Evolutionary conservation across 495 filamentous ascomycete genomes (phyloP), one percentile per base, ranked within the genome.

Genomic region (Hyaloscypha finlandica): DNA sequence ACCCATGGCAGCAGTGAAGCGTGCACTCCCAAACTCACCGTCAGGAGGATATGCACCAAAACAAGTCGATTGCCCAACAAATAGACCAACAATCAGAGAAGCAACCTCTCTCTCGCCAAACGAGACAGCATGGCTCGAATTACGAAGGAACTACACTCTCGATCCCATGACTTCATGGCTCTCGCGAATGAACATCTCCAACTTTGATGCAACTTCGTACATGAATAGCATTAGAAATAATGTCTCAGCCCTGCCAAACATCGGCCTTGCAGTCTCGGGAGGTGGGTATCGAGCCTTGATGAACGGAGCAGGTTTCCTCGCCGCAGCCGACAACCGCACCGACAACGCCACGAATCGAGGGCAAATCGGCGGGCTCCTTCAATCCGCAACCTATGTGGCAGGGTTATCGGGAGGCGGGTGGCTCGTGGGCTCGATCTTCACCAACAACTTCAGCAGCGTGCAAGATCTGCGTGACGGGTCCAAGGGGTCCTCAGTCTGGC

Each of bases 401-500:
- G 94, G 92, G 39, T 81, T 97, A 22, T 94, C 90, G 19, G 94
- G 94, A 37, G 95, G 94, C 61, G 86, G 88, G 14, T 98, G 94
- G 94, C 78, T 97, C 12, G 85, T 97, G 12, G 91, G 91, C 8
- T 93, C 90, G 33, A 84, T 98, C 20, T 95, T 87, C 72, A 81
- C 89, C 66, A 98, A 97, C 80, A 98, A 97, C 77, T 98, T 94
- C 79, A 90, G 89, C 37, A 89, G 86, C 19, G 83, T 97, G 52
- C 74, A 85, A 35, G 74, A 75, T 48, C 84, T 96, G 65, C 85
- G 88, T 35, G 75, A 86, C 37, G 84, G 83, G 22, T 79, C 81
- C 70, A 71, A 81, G 2, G 85, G 83, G 14, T 79, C 78, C 19
- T 76, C 87, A 6, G 65, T 86, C 8, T 98, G 94, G 94, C 79